phyloP scores from a whole-genome alignment of 2,329 filamentous ascomycete genomes.

The Fusarium cicatricum region DNA sequence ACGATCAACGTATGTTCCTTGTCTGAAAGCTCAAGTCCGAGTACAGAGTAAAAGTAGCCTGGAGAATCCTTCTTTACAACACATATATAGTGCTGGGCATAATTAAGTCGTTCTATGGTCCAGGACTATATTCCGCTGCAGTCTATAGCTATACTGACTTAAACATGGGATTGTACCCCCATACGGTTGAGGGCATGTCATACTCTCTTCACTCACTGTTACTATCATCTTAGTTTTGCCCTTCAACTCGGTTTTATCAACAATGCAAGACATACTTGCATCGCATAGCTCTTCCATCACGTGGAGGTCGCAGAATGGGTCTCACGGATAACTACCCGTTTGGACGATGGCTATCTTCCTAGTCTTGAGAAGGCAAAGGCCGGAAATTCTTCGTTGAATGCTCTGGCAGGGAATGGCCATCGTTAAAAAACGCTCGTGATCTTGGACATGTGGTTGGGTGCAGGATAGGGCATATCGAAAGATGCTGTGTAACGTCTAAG shows the following conservation, averaged over 20 bases:
- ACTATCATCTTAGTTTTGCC: too few relatives aligned
- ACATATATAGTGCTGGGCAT: too few relatives aligned
- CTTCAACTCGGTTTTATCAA: conserved; percentile 17
- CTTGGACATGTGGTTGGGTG: neutral
- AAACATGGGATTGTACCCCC: too few relatives aligned
- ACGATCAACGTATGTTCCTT: too few relatives aligned
- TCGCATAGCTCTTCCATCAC: conserved; percentile 28
- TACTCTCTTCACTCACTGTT: too few relatives aligned
- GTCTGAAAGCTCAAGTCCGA: too few relatives aligned
- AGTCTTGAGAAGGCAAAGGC: neutral
- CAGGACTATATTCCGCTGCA: too few relatives aligned
- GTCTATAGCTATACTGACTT: too few relatives aligned
- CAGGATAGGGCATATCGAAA: neutral
- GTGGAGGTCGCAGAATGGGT: conserved; percentile 34
- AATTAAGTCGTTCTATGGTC: too few relatives aligned
- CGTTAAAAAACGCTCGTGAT: neutral
- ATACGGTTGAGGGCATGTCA: too few relatives aligned
- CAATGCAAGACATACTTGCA: conserved; percentile 33
- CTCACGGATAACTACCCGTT: conserved; percentile 14
- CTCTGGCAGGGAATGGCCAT: neutral
- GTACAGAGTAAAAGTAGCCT: too few relatives aligned
- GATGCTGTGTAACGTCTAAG: conserved; percentile 5
- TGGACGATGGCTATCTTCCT: neutral
- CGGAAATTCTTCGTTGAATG: neutral
- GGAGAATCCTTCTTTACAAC: too few relatives aligned